Evolutionary conservation across 768 basidiomycete genomes (phyloP).

Genomic region (Mycena latifolia): DNA sequence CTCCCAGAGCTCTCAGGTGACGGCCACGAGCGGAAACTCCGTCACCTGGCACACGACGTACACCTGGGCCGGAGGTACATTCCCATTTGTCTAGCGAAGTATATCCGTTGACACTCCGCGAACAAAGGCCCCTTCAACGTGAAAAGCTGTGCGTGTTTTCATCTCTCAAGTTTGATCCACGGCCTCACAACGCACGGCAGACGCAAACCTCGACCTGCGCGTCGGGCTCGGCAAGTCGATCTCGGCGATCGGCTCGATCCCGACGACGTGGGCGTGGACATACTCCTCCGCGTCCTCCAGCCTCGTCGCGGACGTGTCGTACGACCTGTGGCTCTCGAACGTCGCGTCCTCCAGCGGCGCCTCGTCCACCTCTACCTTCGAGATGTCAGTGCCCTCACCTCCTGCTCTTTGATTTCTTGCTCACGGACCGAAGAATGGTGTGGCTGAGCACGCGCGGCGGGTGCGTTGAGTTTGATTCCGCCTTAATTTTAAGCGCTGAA

Average conservation of each 20-base stretch:
- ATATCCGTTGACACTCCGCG: background rate
- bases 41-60: conserved; percentile 50
- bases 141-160: conserved; percentile 46
- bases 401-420: background rate
- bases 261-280: conserved; percentile 48
- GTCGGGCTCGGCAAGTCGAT: conserved; percentile 41
- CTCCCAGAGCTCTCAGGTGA: conserved; percentile 47
- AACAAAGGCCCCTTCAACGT: conserved; percentile 36
- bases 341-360: conserved; percentile 42
- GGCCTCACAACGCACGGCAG: conserved; percentile 25
- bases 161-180: background rate
- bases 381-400: conserved; percentile 44
- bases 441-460: conserved; percentile 51
- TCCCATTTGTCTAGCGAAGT: background rate
- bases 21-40: conserved; percentile 41
- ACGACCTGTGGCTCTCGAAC: conserved; percentile 50
- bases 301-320: conserved; percentile 51
- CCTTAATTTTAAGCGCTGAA: background rate
- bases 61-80: conserved; percentile 46
- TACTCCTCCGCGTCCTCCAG: conserved; percentile 46
- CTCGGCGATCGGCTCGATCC: conserved; percentile 45
- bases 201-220: conserved; percentile 50
- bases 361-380: conserved; percentile 45
- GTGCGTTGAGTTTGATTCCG: conserved; percentile 29
- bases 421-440: conserved; percentile 42